Evolutionary conservation across 1,139 yeast species (phyloP).

Genomic region (Trichomonascaceae sp.): DNA sequence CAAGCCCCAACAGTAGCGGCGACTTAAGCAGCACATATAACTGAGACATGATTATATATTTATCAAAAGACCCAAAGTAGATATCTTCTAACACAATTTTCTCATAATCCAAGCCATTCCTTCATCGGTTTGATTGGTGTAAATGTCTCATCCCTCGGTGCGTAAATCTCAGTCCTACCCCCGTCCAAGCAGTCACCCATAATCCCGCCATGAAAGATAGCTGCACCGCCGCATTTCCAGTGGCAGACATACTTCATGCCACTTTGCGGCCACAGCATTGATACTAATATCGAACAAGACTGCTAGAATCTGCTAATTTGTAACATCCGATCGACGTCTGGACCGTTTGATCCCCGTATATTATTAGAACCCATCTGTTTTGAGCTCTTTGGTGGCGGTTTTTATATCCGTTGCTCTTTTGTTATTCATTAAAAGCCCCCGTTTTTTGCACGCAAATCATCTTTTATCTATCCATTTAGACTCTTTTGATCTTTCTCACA

Average conservation of each 20-base stretch:
- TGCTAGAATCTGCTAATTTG: neutral
- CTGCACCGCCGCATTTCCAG: slow-evolving; percentile 13
- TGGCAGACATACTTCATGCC: slow-evolving; percentile 11
- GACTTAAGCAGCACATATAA: neutral
- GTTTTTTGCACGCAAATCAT: neutral
- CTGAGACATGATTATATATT: neutral
- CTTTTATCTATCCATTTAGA: too few relatives aligned
- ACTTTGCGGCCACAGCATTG: slow-evolving; percentile 6
- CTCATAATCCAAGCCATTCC: neutral
- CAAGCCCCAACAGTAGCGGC: neutral
- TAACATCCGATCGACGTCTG: neutral
- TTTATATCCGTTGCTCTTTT: neutral
- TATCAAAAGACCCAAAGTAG: neutral
- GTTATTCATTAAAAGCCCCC: neutral
- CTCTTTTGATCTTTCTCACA: neutral
- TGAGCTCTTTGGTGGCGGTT: neutral
- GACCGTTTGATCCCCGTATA: neutral
- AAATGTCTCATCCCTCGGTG: neutral
- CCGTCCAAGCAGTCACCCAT: slow-evolving; percentile 6
- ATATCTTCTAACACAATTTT: neutral
- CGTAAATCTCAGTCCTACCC: slow-evolving; percentile 2
- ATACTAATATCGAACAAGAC: neutral
- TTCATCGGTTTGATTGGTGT: neutral
- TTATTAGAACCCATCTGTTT: neutral
- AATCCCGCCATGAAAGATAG: neutral